phyloP scores from a whole-genome alignment of 495 filamentous ascomycete species.

The Alectoria sarmentosa region DNA sequence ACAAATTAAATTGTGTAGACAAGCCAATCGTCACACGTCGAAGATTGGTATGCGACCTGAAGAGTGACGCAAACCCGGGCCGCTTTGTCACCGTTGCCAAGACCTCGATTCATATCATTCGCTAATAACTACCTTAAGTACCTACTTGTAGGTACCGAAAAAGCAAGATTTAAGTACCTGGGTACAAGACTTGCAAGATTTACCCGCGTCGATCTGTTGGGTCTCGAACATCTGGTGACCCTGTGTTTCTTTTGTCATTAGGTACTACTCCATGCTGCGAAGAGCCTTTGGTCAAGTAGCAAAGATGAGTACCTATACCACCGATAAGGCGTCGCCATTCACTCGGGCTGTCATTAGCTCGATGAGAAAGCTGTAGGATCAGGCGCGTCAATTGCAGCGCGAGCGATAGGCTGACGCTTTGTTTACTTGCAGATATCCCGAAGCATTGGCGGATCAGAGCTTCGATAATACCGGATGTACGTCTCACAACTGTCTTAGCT shows the following conservation, averaged over 20 bases:
- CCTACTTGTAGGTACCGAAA: too few relatives aligned
- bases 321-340: conserved; percentile 52
- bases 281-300: conserved; percentile 14
- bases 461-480: conserved; percentile 90
- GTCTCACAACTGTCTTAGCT: conserved; percentile 25
- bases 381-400: not conserved
- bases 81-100: not conserved
- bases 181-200: too few relatives aligned
- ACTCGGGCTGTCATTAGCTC: conserved; percentile 71
- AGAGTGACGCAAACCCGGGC: not conserved
- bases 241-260: too few relatives aligned
- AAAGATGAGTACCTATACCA: conserved; percentile 30
- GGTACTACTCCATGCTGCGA: conserved; percentile 25
- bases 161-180: not conserved
- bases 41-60: too few relatives aligned
- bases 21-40: not conserved
- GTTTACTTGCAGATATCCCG: conserved; percentile 62
- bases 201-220: conserved; percentile 11
- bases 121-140: too few relatives aligned
- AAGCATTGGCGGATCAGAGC: conserved; percentile 77
- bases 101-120: not conserved
- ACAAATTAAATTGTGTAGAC: not conserved
- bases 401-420: conserved; percentile 7
- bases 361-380: conserved; percentile 71
- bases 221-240: not conserved